Percentiles rank a stretch among this genome's conserved stretches.
Conservation (phyloP, 2,329 filamentous ascomycete species). For the Talaromyces sp. region DNA sequence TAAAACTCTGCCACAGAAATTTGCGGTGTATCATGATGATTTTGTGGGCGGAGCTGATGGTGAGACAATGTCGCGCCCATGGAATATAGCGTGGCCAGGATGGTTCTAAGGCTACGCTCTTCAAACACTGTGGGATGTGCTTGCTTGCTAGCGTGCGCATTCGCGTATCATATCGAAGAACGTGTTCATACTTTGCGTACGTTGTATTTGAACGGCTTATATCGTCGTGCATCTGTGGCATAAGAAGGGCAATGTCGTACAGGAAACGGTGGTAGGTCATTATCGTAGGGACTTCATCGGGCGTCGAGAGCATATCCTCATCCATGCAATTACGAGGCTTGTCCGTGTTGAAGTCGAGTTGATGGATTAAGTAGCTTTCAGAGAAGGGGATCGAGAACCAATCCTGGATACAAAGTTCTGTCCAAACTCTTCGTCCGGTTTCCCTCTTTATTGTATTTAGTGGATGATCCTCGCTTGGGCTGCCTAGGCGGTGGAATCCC, state of each 20-base stretch:
- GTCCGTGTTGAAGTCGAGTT: conserved; percentile 27
- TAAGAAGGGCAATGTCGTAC: conserved; percentile 33
- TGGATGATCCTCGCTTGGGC: conserved; percentile 15
- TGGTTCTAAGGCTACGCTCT: conserved; percentile 25
- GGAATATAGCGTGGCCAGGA: conserved; percentile 34
- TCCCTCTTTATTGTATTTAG: conserved; percentile 22
- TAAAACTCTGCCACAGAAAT: conserved; percentile 39
- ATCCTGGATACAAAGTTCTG: conserved; percentile 35
- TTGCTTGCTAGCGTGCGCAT: conserved; percentile 30
- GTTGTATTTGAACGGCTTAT: conserved; percentile 28
- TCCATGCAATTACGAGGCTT: conserved; percentile 29
- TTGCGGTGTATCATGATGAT: conserved; percentile 42
- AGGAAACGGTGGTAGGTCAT: conserved; percentile 32
- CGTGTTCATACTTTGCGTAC: conserved; percentile 36
- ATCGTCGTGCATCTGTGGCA: conserved; percentile 35
- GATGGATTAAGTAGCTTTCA: conserved; percentile 33
- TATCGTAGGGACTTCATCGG: conserved; percentile 31
- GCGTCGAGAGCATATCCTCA: conserved; percentile 13
- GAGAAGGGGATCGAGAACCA: conserved; percentile 40
- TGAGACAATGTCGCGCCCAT: conserved; percentile 32
- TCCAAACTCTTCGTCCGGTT: conserved; percentile 36
- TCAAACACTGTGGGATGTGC: conserved; percentile 30
- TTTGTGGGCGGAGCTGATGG: conserved; percentile 35
- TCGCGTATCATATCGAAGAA: conserved; percentile 35
- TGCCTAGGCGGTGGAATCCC: conserved; percentile 38